Evolutionary conservation across 1,139 yeast genomes (phyloP), one percentile per base, ranked within the genome.

Genomic region (Debaryomyces sp.): DNA sequence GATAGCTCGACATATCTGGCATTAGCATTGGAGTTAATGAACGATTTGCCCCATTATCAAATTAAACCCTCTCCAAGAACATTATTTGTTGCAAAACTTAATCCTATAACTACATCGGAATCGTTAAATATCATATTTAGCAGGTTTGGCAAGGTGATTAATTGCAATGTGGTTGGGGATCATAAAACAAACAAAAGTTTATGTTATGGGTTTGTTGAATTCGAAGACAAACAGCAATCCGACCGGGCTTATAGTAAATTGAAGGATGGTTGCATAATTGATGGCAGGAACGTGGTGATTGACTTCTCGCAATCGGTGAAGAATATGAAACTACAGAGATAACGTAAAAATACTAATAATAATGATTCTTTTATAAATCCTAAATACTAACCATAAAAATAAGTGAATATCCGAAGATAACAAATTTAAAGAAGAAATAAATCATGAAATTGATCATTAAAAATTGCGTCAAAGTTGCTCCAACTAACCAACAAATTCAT

Each of bases 141-240:
- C 15, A 67, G 88, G 48, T 85, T 84, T 63, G 91, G 91, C 1
- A 57, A 65, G 5, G 80, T 85, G 15, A 50, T 62, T 1, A 69
- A 78, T 2, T 75, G 84, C 50, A 84, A 83, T 45, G 67, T 84
- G 9, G 85, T 83, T 50, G 64, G 62, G 29, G 67, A 62, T 3
- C 43, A 41, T 2, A 46, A 54, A 29, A 73, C 82, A 0, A 78
- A 80, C 0, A 77, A 74, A 27, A 79, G 85, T 2, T 58, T 82
- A 40, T 76, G 81, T 50, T 85, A 84, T 55, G 91, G 85, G 1
- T 85, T 85, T 53, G 78, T 85, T 23, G 88, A 85, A 57, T 84
- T 68, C 59, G 75, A 70, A 23, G 60, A 66, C 2, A 70, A 70
- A 51, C 66, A 66, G 33, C 74, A 75, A 37, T 85, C 88, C 43